Percentiles rank a stretch among this genome's conserved stretches.
Conservation (phyloP, 805 yeast species). For the Yarrowia bubula region DNA sequence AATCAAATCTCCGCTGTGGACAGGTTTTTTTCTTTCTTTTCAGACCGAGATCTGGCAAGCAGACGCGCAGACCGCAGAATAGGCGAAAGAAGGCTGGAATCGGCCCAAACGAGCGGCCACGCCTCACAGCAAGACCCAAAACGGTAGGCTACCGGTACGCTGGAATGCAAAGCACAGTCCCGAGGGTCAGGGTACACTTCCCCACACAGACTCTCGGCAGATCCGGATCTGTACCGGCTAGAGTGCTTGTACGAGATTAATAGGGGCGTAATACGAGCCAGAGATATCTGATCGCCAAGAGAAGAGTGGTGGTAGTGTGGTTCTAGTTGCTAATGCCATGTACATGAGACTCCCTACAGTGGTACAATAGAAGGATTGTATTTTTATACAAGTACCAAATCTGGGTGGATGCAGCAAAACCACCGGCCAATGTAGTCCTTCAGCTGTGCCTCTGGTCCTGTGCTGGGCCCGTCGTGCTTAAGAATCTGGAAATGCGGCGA, state of each 20-base stretch:
- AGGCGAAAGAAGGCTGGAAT: background rate
- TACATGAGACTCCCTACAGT: too few species aligned
- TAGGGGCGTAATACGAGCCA: background rate
- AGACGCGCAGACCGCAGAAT: background rate
- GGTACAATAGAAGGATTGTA: too few species aligned
- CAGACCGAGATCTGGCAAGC: background rate
- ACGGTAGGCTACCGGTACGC: background rate
- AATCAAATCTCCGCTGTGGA: too few species aligned
- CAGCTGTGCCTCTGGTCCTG: background rate
- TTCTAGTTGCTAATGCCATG: too few species aligned
- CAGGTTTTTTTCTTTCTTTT: too few species aligned
- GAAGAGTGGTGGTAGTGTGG: too few species aligned
- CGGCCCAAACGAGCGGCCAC: background rate
- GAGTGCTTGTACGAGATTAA: background rate
- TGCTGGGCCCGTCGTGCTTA: too few species aligned
- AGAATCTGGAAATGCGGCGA: too few species aligned
- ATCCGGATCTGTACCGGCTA: background rate
- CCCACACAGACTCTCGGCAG: background rate
- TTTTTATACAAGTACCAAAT: too few species aligned
- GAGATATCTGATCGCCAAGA: conserved; percentile 1
- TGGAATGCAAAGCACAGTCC: background rate
- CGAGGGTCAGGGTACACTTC: background rate
- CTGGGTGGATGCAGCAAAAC: too few species aligned
- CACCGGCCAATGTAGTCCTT: background rate
- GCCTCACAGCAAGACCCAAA: background rate